Conservation (phyloP, 2,329 filamentous ascomycete species). For the Diaporthe sp. region DNA sequence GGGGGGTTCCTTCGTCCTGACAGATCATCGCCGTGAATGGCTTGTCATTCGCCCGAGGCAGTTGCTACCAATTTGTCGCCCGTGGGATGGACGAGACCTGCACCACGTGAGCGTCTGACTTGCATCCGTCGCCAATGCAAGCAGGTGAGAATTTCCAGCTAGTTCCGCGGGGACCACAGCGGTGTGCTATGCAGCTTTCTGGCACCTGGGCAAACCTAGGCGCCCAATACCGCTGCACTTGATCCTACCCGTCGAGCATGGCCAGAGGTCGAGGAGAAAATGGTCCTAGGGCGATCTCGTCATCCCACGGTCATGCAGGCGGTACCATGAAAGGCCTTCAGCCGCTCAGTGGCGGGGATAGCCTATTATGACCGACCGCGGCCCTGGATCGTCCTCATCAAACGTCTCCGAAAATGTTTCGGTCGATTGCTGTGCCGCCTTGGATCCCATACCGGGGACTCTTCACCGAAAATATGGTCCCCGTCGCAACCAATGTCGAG, state of each 20-base stretch:
- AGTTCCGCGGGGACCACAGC: constrained; percentile 18
- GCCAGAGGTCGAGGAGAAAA: neutral
- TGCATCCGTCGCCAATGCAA: constrained; percentile 21
- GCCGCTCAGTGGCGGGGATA: constrained; percentile 3
- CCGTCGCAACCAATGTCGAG: neutral
- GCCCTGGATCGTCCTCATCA: neutral
- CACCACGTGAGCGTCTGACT: constrained; percentile 32
- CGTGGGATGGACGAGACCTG: constrained; percentile 20
- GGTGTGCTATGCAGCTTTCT: constrained; percentile 24
- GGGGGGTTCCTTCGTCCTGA: neutral
- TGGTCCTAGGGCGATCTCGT: neutral
- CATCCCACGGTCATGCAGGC: constrained; percentile 19
- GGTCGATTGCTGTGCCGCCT: constrained; percentile 19
- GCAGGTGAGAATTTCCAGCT: constrained; percentile 4
- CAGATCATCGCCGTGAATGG: constrained; percentile 6
- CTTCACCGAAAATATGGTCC: neutral
- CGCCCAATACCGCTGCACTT: constrained; percentile 5
- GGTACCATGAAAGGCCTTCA: constrained; percentile 19
- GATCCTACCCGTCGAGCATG: constrained; percentile 2
- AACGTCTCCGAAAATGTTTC: neutral
- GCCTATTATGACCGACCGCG: neutral
- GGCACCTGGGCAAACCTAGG: constrained; percentile 19
- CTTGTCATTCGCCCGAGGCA: constrained; percentile 17
- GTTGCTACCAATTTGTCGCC: neutral
- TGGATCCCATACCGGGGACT: neutral